phyloP scores from a whole-genome alignment of 2,329 filamentous ascomycete genomes.

The Aspergillus fumigatus region DNA sequence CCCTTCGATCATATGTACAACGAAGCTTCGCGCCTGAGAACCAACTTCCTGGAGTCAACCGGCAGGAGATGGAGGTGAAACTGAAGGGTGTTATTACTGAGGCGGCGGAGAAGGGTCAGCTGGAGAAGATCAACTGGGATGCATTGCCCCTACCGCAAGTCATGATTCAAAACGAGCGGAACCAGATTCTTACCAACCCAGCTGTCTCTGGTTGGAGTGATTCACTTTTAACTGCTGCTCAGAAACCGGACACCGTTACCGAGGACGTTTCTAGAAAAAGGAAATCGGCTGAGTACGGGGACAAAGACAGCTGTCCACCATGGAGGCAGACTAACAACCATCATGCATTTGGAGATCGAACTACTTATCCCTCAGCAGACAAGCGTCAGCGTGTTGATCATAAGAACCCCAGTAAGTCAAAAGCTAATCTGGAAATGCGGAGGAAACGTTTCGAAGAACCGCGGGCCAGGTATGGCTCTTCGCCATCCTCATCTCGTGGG shows the following conservation, averaged over 20 bases:
- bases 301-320: conserved; percentile 55
- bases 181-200: conserved; percentile 43
- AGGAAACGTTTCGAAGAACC: conserved; percentile 74
- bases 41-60: conserved; percentile 57
- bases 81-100: conserved; percentile 80
- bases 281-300: conserved; percentile 65
- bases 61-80: conserved; percentile 73
- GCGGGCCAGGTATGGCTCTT: conserved; percentile 39
- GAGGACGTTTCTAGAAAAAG: conserved; percentile 62
- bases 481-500: conserved; percentile 38
- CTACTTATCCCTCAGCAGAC: conserved; percentile 58
- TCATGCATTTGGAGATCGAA: conserved; percentile 66
- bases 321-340: conserved; percentile 70
- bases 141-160: conserved; percentile 78
- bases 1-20: conserved; percentile 84
- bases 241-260: conserved; percentile 20
- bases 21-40: conserved; percentile 78
- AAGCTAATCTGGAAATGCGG: conserved; percentile 80
- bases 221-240: conserved; percentile 14
- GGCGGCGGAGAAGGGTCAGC: conserved; percentile 67
- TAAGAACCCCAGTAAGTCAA: conserved; percentile 76
- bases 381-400: conserved; percentile 47
- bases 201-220: conserved; percentile 37
- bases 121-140: conserved; percentile 78
- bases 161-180: conserved; percentile 69